Percentiles rank a stretch among this genome's conserved stretches.
phyloP scores from a whole-genome alignment of 2,329 filamentous ascomycete species.

The Aspergillus sp. region DNA sequence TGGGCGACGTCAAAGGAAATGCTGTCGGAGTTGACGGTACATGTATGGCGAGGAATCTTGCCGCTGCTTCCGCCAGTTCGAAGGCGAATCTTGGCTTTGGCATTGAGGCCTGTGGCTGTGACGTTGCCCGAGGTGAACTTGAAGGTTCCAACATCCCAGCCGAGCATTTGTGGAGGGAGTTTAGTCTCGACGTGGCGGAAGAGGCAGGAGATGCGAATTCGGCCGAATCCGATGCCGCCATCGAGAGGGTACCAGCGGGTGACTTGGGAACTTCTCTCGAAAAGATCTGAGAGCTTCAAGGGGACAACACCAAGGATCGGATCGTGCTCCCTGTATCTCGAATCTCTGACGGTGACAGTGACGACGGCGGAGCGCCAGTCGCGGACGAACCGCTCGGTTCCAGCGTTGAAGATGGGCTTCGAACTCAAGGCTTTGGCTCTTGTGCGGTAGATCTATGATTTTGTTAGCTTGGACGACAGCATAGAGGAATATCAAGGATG shows the following conservation, averaged over 20 bases:
- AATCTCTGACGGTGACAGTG: slow-evolving; percentile 86
- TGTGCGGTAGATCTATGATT: slow-evolving; percentile 76
- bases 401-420: slow-evolving; percentile 96
- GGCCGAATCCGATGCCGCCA: slow-evolving; percentile 89
- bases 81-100: slow-evolving; percentile 70
- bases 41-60: slow-evolving; percentile 67
- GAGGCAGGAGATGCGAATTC: slow-evolving; percentile 83
- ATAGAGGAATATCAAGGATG: not conserved
- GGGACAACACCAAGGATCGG: slow-evolving; percentile 92
- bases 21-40: slow-evolving; percentile 63
- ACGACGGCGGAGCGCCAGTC: slow-evolving; percentile 90
- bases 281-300: slow-evolving; percentile 82
- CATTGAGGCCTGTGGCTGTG: slow-evolving; percentile 64
- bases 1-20: slow-evolving; percentile 64
- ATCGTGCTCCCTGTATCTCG: slow-evolving; percentile 88
- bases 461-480: not conserved
- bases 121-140: slow-evolving; percentile 78
- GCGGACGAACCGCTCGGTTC: slow-evolving; percentile 87
- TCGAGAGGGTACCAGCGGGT: slow-evolving; percentile 97
- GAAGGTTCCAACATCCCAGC: slow-evolving; percentile 95
- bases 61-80: slow-evolving; percentile 84
- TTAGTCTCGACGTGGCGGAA: slow-evolving; percentile 88
- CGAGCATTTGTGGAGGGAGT: slow-evolving; percentile 81
- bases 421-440: slow-evolving; percentile 90
- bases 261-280: slow-evolving; percentile 83